Percentiles rank a stretch among this genome's conserved stretches.
phyloP scores from a whole-genome alignment of 2,329 filamentous ascomycete species.

The Penicillium corylophilum region DNA sequence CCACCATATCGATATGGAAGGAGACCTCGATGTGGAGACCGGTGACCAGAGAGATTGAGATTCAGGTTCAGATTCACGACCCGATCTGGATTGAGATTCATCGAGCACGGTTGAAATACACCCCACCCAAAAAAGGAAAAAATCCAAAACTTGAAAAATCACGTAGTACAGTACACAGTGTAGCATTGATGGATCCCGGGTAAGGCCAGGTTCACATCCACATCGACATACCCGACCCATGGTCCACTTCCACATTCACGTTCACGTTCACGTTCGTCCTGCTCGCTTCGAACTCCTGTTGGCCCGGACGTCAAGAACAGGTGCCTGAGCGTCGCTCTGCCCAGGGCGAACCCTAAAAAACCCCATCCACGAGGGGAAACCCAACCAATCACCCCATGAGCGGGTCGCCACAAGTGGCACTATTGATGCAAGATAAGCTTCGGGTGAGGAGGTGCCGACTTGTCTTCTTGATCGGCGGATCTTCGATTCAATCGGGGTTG shows the following conservation, averaged over 20 bases:
- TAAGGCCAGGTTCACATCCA: no score
- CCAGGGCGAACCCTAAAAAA: neutral
- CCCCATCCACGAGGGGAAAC: conserved; percentile 3
- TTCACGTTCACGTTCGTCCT: no score
- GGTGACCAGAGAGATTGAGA: neutral
- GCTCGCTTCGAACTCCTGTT: neutral
- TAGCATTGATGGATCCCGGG: neutral
- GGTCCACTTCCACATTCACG: no score
- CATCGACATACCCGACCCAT: no score
- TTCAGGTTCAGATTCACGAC: no score
- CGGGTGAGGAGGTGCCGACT: conserved; percentile 1
- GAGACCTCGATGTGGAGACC: neutral
- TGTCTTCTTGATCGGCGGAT: neutral
- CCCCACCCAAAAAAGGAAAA: no score
- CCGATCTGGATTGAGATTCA: no score
- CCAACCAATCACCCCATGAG: conserved; percentile 10
- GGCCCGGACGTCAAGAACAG: neutral
- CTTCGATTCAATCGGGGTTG: neutral
- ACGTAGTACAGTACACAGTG: neutral
- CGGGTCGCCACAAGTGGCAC: conserved; percentile 1
- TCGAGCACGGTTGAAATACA: no score
- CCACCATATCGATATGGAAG: conserved; percentile 1
- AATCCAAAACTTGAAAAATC: neutral
- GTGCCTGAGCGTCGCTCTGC: neutral
- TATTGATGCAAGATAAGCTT: conserved; percentile 23